phyloP scores from a whole-genome alignment of 805 yeast species.

The Jamesozyma jinghongensis region DNA sequence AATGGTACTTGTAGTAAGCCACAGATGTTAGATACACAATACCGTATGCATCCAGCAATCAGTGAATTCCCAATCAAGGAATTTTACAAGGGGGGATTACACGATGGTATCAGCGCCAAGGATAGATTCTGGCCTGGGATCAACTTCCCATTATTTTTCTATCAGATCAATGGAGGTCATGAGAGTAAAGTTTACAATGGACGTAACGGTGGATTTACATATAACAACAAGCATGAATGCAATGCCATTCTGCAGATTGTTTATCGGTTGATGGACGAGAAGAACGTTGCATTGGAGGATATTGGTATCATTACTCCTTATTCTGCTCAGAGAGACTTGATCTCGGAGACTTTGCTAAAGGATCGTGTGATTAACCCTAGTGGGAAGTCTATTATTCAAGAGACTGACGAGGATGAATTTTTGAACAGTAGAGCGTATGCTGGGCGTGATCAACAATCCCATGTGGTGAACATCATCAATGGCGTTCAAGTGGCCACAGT shows the following conservation, averaged over 20 bases:
- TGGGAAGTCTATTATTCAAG: conserved; percentile 38
- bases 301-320: conserved; percentile 71
- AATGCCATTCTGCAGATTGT: conserved; percentile 39
- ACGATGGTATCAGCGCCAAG: conserved; percentile 50
- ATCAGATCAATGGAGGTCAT: conserved; percentile 39
- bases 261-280: conserved; percentile 44
- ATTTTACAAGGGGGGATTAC: conserved; percentile 42
- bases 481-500: conserved; percentile 48
- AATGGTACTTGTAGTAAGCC: conserved; percentile 55
- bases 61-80: conserved; percentile 48
- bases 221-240: conserved; percentile 48
- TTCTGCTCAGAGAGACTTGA: conserved; percentile 59
- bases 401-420: conserved; percentile 55
- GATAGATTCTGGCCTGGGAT: conserved; percentile 41
- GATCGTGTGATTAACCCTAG: conserved; percentile 51
- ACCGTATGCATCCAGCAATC: conserved; percentile 58
- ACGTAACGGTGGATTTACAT: conserved; percentile 43
- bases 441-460: conserved; percentile 6
- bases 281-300: conserved; percentile 39
- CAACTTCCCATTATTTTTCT: conserved; percentile 53
- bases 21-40: conserved; percentile 61
- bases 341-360: conserved; percentile 41
- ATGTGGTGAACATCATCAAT: conserved; percentile 29
- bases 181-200: conserved; percentile 43
- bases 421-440: conserved; percentile 25